Percentiles rank a stretch among this genome's conserved stretches.
Evolutionary conservation across 2,329 filamentous ascomycete genomes (phyloP).

Genomic region (Pseudogymnoascus verrucosus): DNA sequence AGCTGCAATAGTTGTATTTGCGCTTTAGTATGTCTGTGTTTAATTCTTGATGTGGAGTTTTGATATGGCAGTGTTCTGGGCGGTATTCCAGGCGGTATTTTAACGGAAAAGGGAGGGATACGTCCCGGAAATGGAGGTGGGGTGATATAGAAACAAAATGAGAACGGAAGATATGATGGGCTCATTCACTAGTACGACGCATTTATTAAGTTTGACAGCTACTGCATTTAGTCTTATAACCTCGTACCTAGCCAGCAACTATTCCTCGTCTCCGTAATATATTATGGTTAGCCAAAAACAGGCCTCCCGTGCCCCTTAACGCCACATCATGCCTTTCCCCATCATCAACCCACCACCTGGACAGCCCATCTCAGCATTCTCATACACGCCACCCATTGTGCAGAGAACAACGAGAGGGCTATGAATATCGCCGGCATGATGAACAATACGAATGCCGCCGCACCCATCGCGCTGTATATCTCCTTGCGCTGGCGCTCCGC

Average conservation of each 20-base stretch:
- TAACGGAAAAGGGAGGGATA: too few species aligned
- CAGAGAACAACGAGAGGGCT: background rate
- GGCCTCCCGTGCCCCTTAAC: background rate
- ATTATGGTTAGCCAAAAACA: background rate
- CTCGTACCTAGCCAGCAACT: background rate
- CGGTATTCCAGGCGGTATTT: too few species aligned
- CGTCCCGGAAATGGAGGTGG: too few species aligned
- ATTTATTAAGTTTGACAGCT: background rate
- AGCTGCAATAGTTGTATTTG: too few species aligned
- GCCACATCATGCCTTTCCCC: too few species aligned
- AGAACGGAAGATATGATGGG: background rate
- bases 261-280: background rate
- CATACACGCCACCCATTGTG: background rate
- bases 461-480: too few species aligned
- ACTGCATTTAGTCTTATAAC: background rate
- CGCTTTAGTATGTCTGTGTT: too few species aligned
- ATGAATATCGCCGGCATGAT: background rate
- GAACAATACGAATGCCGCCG: background rate
- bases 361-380: background rate
- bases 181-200: background rate
- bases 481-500: background rate
- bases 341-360: background rate
- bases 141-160: background rate
- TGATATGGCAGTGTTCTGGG: too few species aligned
- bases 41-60: too few species aligned